Base-by-base conservation (phyloP, 768 basidiomycete genomes). In the Suillus luteus region DNA sequence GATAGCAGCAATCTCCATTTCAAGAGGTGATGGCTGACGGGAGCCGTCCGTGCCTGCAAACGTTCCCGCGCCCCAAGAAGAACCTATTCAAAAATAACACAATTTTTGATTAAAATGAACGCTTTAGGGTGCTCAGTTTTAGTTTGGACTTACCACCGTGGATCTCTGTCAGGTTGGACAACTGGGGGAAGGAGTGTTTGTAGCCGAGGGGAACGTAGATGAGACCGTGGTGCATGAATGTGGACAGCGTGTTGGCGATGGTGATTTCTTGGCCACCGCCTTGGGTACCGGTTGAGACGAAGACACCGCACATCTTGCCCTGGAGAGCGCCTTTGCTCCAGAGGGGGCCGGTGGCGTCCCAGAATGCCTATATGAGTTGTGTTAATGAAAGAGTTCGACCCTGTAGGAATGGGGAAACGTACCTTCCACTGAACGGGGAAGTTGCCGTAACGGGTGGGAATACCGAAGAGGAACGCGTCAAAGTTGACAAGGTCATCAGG, bases 31-130 rank as follows among this genome's bases (percentile, higher is more conserved):
- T 24, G 90, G 89, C 68, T 86, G 82, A 67, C 90, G 87, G 17
- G 83, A 78, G 33, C 87, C 88, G 64, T 83, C 81, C 10, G 75
- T 70, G 51, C 79, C 81, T 14, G 88, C 80, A 68, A 85, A 79
- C 38, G 89, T 89, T 54, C 89, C 91, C n/a, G 90, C 87, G 67
- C 93, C 93, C 85, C 88, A 95, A 1, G 93, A 84, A 22, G 89
- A 88, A 52, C 91, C 90, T 88, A 61, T 38, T 59, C n/a, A 27
- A 15, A 24, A 52, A 43, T 43, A 31, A 31, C 55, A 19, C 38
- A 44, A 27, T 24, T n/a, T 27, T 27, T 27, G 14, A 22, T 58
- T n/a, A n/a, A 15, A 48, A 22, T 27, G 27, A 27, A 27, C 27
- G 27, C 27, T 27, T 27, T 27, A 3, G 27, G 27, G 27, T 27